Evolutionary conservation across 2,329 filamentous ascomycete genomes (phyloP), one percentile per base, ranked within the genome.

Genomic region (Ceratocystis destructans): DNA sequence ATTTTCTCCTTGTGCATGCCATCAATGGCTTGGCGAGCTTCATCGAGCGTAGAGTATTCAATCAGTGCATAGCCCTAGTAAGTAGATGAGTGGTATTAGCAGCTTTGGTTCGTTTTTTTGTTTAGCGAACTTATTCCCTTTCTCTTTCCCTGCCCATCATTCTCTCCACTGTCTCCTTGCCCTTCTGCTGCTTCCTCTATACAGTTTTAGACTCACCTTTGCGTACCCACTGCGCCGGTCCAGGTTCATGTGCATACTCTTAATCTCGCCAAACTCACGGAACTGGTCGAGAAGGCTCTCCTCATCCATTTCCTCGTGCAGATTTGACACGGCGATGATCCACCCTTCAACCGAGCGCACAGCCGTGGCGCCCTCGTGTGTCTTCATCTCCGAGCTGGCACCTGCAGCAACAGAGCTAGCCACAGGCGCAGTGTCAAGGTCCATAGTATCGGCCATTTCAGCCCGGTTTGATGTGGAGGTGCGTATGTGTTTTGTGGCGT

Each of bases 341-440:
- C 90, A 94, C 71, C 90, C 89, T 77, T 94, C 89, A 73, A 94
- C 92, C 66, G 87, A 91, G 72, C 89, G 88, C 68, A 94, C 89
- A 28, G 89, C 89, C 0, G 86, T 90, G 66, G 89, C 89, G 73
- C 88, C 87, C 46, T 82, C 80, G 71, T 84, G 82, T 5, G 89
- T 92, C 72, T 85, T 84, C 80, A 90, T 87, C 72, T 87, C 84
- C 67, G 77, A 74, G 68, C 79, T 77, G 65, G 76, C 72, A 65
- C 73, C 72, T 41, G 37, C 12, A 65, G 74, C 71, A 10, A 72
- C 73, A 50, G 71, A 71, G 20, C 70, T 70, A 57, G 61, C 44
- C 15, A 53, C 41, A n/a, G 61, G 41, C 45, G 53, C 45, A 5
- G 61, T 74, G 74, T 86, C 83, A 67, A 85, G 70, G 44, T 86